phyloP scores from a whole-genome alignment of 306 rosid species.

The Albizia julibrissin region DNA sequence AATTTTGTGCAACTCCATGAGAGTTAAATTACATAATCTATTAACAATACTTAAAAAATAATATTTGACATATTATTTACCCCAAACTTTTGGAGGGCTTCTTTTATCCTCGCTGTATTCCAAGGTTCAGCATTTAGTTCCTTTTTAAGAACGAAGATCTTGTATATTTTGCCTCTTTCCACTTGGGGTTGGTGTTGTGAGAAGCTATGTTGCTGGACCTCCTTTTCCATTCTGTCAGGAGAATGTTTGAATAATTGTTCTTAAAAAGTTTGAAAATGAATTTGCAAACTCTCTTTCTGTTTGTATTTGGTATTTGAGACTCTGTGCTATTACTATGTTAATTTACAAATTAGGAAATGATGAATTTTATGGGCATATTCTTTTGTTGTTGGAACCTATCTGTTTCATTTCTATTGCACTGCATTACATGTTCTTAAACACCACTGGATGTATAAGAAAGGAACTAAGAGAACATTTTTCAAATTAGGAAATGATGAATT shows the following conservation, averaged over 20 bases:
- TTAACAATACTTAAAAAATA: not conserved
- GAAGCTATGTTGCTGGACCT: not conserved
- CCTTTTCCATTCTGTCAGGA: not conserved
- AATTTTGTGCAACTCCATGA: not conserved
- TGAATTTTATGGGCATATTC: not conserved
- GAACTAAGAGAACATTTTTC: not conserved
- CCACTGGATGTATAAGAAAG: not conserved
- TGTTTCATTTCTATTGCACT: not conserved
- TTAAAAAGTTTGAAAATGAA: not conserved
- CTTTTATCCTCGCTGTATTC: not conserved
- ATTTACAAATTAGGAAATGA: not conserved
- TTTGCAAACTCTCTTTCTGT: not conserved
- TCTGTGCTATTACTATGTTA: not conserved
- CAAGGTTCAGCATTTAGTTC: not conserved
- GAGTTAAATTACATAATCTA: not conserved
- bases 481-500: not conserved
- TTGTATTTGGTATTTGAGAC: slow-evolving; percentile 7
- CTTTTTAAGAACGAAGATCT: not conserved
- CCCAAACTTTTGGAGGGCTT: not conserved
- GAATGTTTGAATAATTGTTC: not conserved
- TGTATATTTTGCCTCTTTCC: not conserved
- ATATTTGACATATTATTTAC: not conserved
- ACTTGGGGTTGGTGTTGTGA: not conserved
- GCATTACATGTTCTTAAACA: no score
- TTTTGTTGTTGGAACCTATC: not conserved